Evolutionary conservation across 306 rosid genomes (phyloP).

Genomic region (Delonix regia): DNA sequence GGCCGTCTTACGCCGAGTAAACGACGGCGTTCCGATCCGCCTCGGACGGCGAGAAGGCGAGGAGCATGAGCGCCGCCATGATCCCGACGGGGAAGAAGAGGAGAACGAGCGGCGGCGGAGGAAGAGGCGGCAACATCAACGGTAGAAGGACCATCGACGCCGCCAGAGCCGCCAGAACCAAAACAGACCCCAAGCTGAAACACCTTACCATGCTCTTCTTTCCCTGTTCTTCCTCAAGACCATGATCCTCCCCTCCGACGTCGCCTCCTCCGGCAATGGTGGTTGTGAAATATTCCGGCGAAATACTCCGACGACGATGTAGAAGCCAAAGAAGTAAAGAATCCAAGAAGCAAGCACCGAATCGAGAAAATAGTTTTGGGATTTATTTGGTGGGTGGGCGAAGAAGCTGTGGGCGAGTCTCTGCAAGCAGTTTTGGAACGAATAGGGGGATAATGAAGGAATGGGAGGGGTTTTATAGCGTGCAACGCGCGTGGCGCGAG

Average conservation of each 20-base stretch:
- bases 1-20: neutral
- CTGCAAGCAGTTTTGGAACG: neutral
- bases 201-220: slow-evolving; percentile 30
- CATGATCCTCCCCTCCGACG: neutral
- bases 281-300: neutral
- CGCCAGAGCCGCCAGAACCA: slow-evolving; percentile 43
- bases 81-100: slow-evolving; percentile 54
- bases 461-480: slow-evolving; percentile 7
- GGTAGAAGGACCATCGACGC: slow-evolving; percentile 55
- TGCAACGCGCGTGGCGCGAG: neutral
- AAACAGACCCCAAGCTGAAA: slow-evolving; percentile 32
- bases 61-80: slow-evolving; percentile 54
- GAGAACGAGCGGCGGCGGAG: slow-evolving; percentile 61
- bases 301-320: neutral
- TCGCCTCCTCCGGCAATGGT: neutral
- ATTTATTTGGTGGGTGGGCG: neutral
- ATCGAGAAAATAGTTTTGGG: neutral
- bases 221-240: neutral
- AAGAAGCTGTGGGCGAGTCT: neutral
- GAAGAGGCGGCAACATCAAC: slow-evolving; percentile 54
- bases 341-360: neutral
- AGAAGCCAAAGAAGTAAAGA: neutral
- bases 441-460: neutral
- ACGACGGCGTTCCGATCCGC: slow-evolving; percentile 14
- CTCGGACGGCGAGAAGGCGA: slow-evolving; percentile 48